phyloP scores from a whole-genome alignment of 2,329 filamentous ascomycete genomes.

The Xylaria digitata region DNA sequence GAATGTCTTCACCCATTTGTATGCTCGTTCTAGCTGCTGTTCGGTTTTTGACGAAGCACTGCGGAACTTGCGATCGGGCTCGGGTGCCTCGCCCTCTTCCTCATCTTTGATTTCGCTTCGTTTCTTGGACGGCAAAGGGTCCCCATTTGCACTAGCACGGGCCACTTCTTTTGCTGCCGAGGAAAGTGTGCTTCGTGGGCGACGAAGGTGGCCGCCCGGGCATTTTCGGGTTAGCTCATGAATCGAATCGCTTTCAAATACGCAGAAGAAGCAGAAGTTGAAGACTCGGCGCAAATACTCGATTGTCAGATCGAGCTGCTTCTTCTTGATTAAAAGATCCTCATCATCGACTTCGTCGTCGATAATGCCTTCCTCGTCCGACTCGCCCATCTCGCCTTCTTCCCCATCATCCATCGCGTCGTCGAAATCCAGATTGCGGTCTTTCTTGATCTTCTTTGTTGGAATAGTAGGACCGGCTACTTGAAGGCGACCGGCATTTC shows the following conservation, averaged over 20 bases:
- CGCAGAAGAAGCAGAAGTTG: constrained; percentile 99
- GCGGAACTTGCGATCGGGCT: constrained; percentile 77
- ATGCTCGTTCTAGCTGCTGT: constrained; percentile 91
- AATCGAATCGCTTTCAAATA: constrained; percentile 97
- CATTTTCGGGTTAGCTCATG: constrained; percentile 97
- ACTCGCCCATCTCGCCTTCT: constrained; percentile 77
- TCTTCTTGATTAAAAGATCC: constrained; percentile 91
- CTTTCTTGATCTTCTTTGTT: constrained; percentile 69
- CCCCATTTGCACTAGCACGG: constrained; percentile 82
- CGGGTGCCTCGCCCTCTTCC: constrained; percentile 71
- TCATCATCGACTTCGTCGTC: constrained; percentile 91
- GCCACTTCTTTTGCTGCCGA: constrained; percentile 86
- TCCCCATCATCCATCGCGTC: constrained; percentile 69
- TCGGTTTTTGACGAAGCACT: constrained; percentile 80
- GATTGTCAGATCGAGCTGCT: constrained; percentile 93
- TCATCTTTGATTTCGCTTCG: constrained; percentile 72
- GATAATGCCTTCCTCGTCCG: constrained; percentile 81
- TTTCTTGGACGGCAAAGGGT: constrained; percentile 86
- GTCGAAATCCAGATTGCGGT: constrained; percentile 69
- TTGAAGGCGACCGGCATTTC: constrained; percentile 80
- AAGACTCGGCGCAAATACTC: constrained; percentile 97
- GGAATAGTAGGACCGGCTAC: constrained; percentile 64
- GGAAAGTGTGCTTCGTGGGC: constrained; percentile 86
- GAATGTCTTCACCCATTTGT: constrained; percentile 99
- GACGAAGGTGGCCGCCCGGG: constrained; percentile 93